Base-by-base conservation (phyloP, 1,284 basidiomycete genomes). In the Puccinia horiana region DNA sequence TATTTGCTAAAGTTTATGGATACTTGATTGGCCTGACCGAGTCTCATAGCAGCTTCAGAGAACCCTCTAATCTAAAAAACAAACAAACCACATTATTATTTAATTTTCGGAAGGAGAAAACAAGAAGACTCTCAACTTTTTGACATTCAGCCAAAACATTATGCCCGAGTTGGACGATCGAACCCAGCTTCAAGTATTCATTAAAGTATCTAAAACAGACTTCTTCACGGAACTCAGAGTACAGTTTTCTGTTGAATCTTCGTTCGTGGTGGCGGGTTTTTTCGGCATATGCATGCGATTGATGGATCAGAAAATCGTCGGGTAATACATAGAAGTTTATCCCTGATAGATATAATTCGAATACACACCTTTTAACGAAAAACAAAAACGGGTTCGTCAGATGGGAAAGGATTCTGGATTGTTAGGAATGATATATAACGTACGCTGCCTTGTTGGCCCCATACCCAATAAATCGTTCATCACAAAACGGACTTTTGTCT, bases 381-480 rank as follows among this genome's bases (percentile, higher is more conserved):
- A 76, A 47, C 26, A 8, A 49, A 2, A 3, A 35, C 23, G 20
- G 5, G 16, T 67, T 75, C 49, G 8, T 37, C 16, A 11, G 18
- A n/a, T 32, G 8, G 6, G 18, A 29, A 5, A 32, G 49, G 16
- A 52, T 9, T 47, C 6, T 67, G 29, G 23, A 42, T 52, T 52
- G n/a, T 29, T 37, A n/a, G 2, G n/a, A 52, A 56, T 63, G 37
- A 61, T 26, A n/a, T 11, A 67, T 16, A 47, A 70, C 83, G 83
- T 72, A 84, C 83, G 80, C 80, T 44, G 80, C 80, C 83, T 84
- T 92, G 87, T 92, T 92, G 42, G 89, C 91, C 23, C 93, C 93
- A 86, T 94, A 94, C 0, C 93, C 93, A 70, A 93, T 90, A 85
- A 95, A 95, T n/a, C 93, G 90, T 85, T 94, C 93, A 85, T 94